Percentiles rank a stretch among this genome's conserved stretches.
Conservation (phyloP, 2,329 filamentous ascomycete species). For the Trichoderma koningii region DNA sequence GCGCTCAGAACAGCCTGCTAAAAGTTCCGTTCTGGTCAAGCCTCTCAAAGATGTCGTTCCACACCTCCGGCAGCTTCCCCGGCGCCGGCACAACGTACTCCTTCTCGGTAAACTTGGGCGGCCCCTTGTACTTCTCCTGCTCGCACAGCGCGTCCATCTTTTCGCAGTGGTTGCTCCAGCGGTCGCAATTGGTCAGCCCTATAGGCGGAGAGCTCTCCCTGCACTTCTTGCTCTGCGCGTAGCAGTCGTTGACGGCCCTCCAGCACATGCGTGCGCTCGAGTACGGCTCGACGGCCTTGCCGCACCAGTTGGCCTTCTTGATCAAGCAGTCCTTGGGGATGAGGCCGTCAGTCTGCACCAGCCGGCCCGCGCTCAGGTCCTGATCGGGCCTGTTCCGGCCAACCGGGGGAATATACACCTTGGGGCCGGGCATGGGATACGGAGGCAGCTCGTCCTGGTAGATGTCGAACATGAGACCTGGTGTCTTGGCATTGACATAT, state of each 20-base stretch:
- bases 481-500: conserved; percentile 57
- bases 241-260: conserved; percentile 58
- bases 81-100: conserved; percentile 38
- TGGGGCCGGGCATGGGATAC: conserved; percentile 58
- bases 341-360: conserved; percentile 46
- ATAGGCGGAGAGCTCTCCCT: conserved; percentile 60
- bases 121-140: conserved; percentile 49
- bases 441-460: conserved; percentile 52
- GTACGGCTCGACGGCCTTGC: conserved; percentile 60
- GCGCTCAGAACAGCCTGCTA: not conserved
- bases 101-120: conserved; percentile 47
- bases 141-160: conserved; percentile 48
- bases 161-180: conserved; percentile 65
- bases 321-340: conserved; percentile 60
- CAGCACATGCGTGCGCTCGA: conserved; percentile 60
- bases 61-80: conserved; percentile 40
- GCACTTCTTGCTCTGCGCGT: conserved; percentile 60
- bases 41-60: conserved; percentile 34
- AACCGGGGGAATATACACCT: conserved; percentile 49
- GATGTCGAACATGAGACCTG: conserved; percentile 65
- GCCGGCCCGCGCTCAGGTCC: not conserved
- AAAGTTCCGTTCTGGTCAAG: not conserved
- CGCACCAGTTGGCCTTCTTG: conserved; percentile 75
- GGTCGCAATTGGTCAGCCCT: conserved; percentile 59
- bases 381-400: not conserved